These are phyloP conservation scores for Penicillium lividum DNA, from an alignment of 495 filamentous ascomycete species.

Conservation along the genomic window DNA sequence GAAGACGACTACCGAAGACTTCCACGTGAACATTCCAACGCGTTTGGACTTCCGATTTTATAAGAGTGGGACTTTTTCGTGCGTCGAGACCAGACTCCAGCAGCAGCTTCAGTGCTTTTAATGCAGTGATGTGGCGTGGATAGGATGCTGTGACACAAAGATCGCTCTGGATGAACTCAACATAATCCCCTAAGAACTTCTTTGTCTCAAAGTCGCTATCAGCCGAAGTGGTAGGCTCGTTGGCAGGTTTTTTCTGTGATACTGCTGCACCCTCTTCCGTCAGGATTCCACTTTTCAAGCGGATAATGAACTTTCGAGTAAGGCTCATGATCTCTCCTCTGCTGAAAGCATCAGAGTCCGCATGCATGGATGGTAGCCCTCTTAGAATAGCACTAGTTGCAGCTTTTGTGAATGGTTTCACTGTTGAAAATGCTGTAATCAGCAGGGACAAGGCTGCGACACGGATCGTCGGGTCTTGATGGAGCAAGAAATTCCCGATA, in stretches of 20 bases:
- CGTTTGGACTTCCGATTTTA: conserved; percentile 27
- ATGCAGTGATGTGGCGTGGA: conserved; percentile 77
- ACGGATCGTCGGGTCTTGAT: conserved; percentile 62
- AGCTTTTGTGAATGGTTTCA: conserved; percentile 63
- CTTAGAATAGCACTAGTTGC: conserved; percentile 60
- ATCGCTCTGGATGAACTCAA: conserved; percentile 68
- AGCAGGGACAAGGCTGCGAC: conserved; percentile 75
- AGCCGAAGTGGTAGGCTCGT: conserved; percentile 19
- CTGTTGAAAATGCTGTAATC: conserved; percentile 65
- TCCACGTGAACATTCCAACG: conserved; percentile 55
- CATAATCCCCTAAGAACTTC: conserved; percentile 67
- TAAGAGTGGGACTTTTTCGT: conserved; percentile 29
- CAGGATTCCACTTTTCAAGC: conserved; percentile 49
- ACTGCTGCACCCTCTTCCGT: not conserved
- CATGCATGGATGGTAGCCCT: conserved; percentile 67
- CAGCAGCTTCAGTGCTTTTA: conserved; percentile 65
- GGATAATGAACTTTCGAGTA: conserved; percentile 66
- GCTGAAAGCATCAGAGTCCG: conserved; percentile 80
- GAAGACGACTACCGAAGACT: conserved; percentile 53
- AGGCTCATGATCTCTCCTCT: conserved; percentile 72
- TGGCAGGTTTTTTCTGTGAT: not conserved
- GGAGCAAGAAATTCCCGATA: conserved; percentile 58
- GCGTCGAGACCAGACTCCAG: conserved; percentile 56
- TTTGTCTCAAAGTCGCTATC: conserved; percentile 47
- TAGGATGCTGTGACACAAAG: conserved; percentile 77